Base-by-base conservation (phyloP, 371 early-diverging fungal species). In the Mucor sp. region DNA sequence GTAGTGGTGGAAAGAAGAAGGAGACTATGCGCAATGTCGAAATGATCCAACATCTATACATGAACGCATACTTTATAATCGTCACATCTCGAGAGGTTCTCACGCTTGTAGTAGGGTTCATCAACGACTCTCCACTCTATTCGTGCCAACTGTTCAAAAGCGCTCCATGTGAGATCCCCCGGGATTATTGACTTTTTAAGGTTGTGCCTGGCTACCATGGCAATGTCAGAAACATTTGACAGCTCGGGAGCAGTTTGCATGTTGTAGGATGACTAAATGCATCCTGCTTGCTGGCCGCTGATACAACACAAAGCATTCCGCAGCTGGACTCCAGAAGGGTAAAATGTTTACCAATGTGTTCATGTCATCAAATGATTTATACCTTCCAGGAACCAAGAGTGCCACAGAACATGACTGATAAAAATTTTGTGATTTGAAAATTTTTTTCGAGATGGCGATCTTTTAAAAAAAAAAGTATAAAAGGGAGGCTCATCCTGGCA, bases 401-500 rank as follows among this genome's bases (percentile, higher is more conserved):
- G n/a, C n/a, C 44, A 44, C 44, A 44, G 37, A 37, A 50, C 25
- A 50, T 6, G 50, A 50, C 50, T 50, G 50, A 50, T 50, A 62
- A 62, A 62, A 43, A 41, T 59, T 62, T 62, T 62, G 33, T 19
- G 56, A 56, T 15, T 30, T 21, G 23, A 3, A 48, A 59, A 65
- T 59, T 48, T n/a, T 30, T 43, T 63, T 58, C 60, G 41, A n/a
- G 19, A 27, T 32, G 30, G 25, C 58, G 35, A 55, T 32, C 28
- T 1, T 8, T 17, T n/a, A n/a, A 35, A 39, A 6, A 43, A 65
- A 60, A 70, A 65, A 62, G 56, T 70, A 70, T 70, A 70, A 70
- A 70, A 56, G 56, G 14, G 21, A 48, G 44, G 27, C 19, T 25
- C n/a, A 28, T 57, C 47, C 48, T 44, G 23, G 62, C 28, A 21